These are phyloP conservation scores for Nitzschia palea DNA, from an alignment of 108 stramenopile genomes.

Conservation along the genomic window DNA sequence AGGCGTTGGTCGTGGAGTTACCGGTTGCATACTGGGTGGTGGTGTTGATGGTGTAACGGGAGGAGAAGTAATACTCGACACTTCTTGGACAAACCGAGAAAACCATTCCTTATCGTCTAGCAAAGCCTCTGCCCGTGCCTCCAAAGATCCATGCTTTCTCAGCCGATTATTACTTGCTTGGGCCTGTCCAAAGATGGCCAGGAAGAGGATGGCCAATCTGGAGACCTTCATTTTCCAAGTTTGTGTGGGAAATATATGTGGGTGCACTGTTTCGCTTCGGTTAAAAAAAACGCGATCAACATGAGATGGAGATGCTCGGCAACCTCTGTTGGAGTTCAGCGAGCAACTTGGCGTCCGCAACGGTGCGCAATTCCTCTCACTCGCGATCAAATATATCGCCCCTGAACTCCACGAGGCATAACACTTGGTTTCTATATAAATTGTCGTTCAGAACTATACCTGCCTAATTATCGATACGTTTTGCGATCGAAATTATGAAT, in stretches of 20 bases:
- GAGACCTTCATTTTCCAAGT: background rate
- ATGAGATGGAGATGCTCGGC: background rate
- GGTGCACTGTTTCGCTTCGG: background rate
- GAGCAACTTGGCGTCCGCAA: background rate
- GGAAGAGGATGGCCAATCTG: background rate
- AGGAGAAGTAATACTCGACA: background rate
- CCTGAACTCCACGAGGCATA: background rate
- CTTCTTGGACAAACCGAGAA: constrained; percentile 13
- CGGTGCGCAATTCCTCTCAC: background rate
- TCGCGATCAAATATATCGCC: background rate
- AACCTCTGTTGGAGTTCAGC: background rate
- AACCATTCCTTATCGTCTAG: constrained; percentile 6
- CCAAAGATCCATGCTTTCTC: background rate
- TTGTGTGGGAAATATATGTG: no score
- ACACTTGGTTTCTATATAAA: background rate
- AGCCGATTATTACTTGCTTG: background rate
- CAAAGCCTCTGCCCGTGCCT: background rate
- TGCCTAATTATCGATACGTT: no score
- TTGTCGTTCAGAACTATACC: no score
- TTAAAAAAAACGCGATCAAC: background rate
- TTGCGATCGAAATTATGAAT: no score
- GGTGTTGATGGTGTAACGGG: background rate
- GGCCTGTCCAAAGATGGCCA: background rate
- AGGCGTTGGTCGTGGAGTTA: background rate
- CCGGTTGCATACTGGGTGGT: no score